Conservation (phyloP, 2,329 filamentous ascomycete species). For the Fusarium graminum region DNA sequence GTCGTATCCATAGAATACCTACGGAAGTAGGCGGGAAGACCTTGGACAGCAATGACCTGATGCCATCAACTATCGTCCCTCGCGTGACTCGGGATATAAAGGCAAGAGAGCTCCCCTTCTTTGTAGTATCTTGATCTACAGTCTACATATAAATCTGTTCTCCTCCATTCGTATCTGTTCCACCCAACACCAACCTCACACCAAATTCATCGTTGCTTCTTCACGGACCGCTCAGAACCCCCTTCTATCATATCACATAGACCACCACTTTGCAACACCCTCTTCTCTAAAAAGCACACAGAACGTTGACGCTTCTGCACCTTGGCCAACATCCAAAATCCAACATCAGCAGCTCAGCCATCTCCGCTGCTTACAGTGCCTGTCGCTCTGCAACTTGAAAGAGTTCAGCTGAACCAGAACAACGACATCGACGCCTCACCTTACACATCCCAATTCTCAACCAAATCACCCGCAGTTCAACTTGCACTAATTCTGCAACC, state of each 20-base stretch:
- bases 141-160: conserved; percentile 7
- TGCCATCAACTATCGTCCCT: conserved; percentile 45
- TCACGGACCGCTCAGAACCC: conserved; percentile 2
- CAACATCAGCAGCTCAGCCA: not conserved
- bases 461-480: conserved; percentile 1
- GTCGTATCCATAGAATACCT: not conserved
- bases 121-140: conserved; percentile 9
- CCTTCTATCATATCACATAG: conserved; percentile 4
- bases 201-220: not conserved
- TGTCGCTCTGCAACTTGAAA: conserved; percentile 16
- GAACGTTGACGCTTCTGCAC: conserved; percentile 1
- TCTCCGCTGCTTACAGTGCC: not conserved
- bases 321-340: not conserved
- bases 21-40: conserved; percentile 12
- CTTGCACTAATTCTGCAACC: conserved; percentile 13
- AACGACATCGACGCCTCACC: conserved; percentile 6
- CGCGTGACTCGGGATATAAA: conserved; percentile 51
- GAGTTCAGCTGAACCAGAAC: conserved; percentile 5
- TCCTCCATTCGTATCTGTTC: conserved; percentile 3
- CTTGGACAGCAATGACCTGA: conserved; percentile 47
- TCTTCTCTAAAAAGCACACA: conserved; percentile 10
- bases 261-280: conserved; percentile 3
- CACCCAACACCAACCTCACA: conserved; percentile 1
- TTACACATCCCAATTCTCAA: conserved; percentile 18
- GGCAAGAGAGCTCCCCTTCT: conserved; percentile 36